phyloP scores from a whole-genome alignment of 1,139 yeast species.

The Groenewaldozyma sp. region DNA sequence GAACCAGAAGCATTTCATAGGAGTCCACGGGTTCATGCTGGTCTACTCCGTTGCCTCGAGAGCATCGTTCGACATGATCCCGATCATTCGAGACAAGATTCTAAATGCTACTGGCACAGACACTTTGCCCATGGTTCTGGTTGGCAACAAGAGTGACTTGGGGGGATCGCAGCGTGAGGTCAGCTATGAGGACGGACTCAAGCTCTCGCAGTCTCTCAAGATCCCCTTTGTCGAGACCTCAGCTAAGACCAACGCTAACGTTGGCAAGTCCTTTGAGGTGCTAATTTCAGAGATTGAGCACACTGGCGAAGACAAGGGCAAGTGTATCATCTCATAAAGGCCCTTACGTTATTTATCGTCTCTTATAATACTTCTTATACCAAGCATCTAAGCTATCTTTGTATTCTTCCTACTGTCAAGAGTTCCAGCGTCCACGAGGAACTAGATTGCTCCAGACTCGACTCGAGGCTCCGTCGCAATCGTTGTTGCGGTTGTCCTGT shows the following conservation, averaged over 20 bases:
- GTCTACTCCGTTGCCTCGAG: slow-evolving; percentile 77
- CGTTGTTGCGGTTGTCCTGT: no score
- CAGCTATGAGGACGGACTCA: slow-evolving; percentile 51
- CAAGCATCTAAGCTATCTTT: no score
- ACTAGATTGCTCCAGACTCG: no score
- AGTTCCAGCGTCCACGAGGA: no score
- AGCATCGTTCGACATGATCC: slow-evolving; percentile 70
- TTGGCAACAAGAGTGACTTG: slow-evolving; percentile 79
- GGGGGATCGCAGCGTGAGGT: slow-evolving; percentile 52
- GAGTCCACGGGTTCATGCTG: slow-evolving; percentile 76
- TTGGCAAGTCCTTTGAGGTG: slow-evolving; percentile 54
- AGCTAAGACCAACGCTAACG: slow-evolving; percentile 65
- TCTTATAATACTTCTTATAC: no score
- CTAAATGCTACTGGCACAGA: slow-evolving; percentile 68
- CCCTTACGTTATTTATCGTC: no score
- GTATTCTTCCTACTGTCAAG: no score
- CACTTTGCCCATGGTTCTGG: slow-evolving; percentile 66
- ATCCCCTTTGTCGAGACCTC: slow-evolving; percentile 75
- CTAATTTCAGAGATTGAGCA: slow-evolving; percentile 66
- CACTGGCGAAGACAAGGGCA: slow-evolving; percentile 29
- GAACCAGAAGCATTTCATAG: slow-evolving; percentile 74
- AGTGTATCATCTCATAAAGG: slow-evolving; percentile 22
- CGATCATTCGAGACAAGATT: slow-evolving; percentile 75
- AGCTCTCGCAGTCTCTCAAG: slow-evolving; percentile 49
- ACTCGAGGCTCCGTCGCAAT: no score